phyloP scores from a whole-genome alignment of 2,329 filamentous ascomycete genomes.

The Hypoxylon rubiginosum region DNA sequence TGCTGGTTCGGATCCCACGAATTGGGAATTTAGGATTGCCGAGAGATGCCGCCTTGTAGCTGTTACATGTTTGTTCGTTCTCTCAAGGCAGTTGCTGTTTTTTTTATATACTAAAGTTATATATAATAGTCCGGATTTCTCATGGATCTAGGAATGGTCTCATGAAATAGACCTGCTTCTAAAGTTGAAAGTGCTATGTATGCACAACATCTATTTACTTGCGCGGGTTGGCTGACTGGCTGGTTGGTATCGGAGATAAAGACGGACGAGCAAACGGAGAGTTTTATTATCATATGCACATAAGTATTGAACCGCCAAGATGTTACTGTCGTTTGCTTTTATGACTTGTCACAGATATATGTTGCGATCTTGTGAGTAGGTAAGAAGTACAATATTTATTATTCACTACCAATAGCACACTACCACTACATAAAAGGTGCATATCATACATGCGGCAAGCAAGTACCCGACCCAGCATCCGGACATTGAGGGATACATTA shows the following conservation, averaged over 20 bases:
- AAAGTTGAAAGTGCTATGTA: neutral
- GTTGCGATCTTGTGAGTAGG: neutral
- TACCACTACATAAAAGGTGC: neutral
- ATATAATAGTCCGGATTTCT: neutral
- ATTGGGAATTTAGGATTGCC: conserved; percentile 9
- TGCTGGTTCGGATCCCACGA: conserved; percentile 12
- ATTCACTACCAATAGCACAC: neutral
- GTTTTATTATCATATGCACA: neutral
- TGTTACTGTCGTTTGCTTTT: neutral
- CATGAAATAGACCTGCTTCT: neutral
- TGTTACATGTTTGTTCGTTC: neutral
- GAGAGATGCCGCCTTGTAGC: conserved; percentile 1
- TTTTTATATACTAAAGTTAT: too few relatives aligned
- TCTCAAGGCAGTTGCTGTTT: neutral
- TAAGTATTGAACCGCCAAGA: neutral
- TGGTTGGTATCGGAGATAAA: neutral
- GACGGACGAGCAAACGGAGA: conserved; percentile 1
- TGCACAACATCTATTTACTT: neutral
- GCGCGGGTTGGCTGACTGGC: too few relatives aligned
- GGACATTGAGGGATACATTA: conserved; percentile 24
- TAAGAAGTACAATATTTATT: neutral
- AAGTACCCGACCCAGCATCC: conserved; percentile 24
- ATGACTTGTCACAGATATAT: neutral
- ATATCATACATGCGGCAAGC: neutral
- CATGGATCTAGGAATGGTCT: neutral